Evolutionary conservation across 1,284 basidiomycete species (phyloP).

Genomic region (Mycosarcoma mackinlayi): DNA sequence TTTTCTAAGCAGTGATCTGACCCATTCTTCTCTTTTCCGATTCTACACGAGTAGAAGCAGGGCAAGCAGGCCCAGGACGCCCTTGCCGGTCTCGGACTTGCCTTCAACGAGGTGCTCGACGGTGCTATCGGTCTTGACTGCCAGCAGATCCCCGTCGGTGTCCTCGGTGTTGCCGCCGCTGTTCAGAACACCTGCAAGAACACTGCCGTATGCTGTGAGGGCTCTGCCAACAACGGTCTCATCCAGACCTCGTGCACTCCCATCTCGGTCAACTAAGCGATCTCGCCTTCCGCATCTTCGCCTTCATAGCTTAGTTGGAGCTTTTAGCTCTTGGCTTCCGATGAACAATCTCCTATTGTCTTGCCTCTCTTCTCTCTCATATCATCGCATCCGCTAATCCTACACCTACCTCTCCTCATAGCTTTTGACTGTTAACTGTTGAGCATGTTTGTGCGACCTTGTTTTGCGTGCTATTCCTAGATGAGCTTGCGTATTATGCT

Average conservation of each 20-base stretch:
- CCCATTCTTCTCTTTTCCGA: neutral
- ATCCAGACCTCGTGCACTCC: slow-evolving; percentile 55
- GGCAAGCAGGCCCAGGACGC: slow-evolving; percentile 47
- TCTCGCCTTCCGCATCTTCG: neutral
- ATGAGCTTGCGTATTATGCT: no score
- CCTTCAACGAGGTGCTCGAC: slow-evolving; percentile 45
- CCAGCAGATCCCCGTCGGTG: slow-evolving; percentile 44
- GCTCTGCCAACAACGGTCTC: slow-evolving; percentile 51
- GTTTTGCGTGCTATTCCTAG: no score
- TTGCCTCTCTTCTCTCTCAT: neutral
- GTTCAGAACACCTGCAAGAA: slow-evolving; percentile 53
- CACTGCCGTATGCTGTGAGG: slow-evolving; percentile 48
- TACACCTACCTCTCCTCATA: slow-evolving; percentile 4
- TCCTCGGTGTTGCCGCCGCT: slow-evolving; percentile 21
- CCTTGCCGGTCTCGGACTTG: slow-evolving; percentile 52
- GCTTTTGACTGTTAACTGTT: no score
- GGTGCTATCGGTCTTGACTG: slow-evolving; percentile 53
- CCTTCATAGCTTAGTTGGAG: neutral
- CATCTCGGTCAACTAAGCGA: slow-evolving; percentile 49
- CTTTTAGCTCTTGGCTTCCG: neutral
- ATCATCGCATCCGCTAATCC: slow-evolving; percentile 20
- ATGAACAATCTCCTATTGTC: neutral
- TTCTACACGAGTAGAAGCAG: slow-evolving; percentile 34
- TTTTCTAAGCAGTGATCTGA: slow-evolving; percentile 13
- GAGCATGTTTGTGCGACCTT: neutral